Conservation (phyloP, 495 filamentous ascomycete genomes). For the Chlorociboria aeruginascens region DNA sequence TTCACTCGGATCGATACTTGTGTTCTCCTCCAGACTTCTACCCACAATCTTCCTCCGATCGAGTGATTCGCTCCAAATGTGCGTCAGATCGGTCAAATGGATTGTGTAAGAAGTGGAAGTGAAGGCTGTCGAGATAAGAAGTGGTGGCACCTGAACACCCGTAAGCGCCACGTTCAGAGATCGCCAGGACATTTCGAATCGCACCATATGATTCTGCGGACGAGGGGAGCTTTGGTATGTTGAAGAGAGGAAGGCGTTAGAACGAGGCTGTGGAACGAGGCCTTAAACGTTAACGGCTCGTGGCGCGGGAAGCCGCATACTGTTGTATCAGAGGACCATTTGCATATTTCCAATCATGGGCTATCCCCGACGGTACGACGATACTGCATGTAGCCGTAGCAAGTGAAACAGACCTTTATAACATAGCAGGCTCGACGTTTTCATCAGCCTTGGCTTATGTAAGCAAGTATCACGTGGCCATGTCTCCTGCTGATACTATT, state of each 20-base stretch:
- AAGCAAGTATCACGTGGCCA: not conserved
- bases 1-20: slow-evolving; percentile 76
- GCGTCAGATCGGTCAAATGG: slow-evolving; percentile 70
- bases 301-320: too few species aligned
- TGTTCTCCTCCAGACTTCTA: slow-evolving; percentile 51
- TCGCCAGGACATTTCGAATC: slow-evolving; percentile 10
- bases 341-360: too few species aligned
- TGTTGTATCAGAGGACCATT: too few species aligned
- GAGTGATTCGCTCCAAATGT: slow-evolving; percentile 72
- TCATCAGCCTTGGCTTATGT: not conserved
- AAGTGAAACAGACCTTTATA: not conserved
- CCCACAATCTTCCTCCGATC: slow-evolving; percentile 48
- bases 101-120: slow-evolving; percentile 51
- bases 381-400: not conserved
- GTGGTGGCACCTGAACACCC: slow-evolving; percentile 27
- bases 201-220: not conserved
- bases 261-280: slow-evolving; percentile 10
- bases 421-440: not conserved
- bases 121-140: slow-evolving; percentile 42
- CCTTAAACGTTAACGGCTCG: not conserved
- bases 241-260: not conserved
- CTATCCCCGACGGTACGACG: not conserved
- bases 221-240: not conserved
- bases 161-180: slow-evolving; percentile 8
- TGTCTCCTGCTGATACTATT: too few species aligned